Evolutionary conservation across 139 green algal genomes (phyloP), one percentile per base, ranked within the genome.

Genomic region (Chlorella vulgaris): DNA sequence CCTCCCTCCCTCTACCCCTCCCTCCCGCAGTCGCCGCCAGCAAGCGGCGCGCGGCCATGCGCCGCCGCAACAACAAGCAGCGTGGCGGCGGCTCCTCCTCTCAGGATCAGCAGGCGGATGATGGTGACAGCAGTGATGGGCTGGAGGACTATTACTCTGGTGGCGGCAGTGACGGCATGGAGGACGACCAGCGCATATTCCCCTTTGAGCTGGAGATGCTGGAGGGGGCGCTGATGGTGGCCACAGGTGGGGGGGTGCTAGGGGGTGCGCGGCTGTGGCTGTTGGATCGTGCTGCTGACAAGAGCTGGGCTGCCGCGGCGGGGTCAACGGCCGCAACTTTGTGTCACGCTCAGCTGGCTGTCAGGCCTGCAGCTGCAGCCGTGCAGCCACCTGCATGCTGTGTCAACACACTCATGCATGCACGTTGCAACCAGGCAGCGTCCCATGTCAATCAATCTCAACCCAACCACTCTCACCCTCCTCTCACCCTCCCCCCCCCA

Each of bases 121-220:
- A n/a, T n/a, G n/a, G n/a, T n/a, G n/a, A n/a, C n/a, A n/a, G n/a
- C n/a, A 31, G 53, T 26, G 62, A 66, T 40, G 24, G 22, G 21
- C 26, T 53, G 42, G 83, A 84, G 35, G 78, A 61, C 13, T 73
- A 83, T 33, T 79, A 69, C 26, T 79, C 67, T 26, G 51, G 33
- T 28, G 29, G 8, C 8, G 4, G 8, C 2, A 33, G 35, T 29
- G 13, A 40, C 29, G 29, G 50, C n/a, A 21, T 21, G 58, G 29
- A 3, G n/a, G 81, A 87, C 35, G 78, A 87, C 22, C 69, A 83
- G 31, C 42, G 53, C 43, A 74, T 83, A 28, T 85, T 88, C 1
- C 94, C 96, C n/a, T 99, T 99, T 85, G 96, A 98, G 84, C 86
- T 98, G 73, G 94, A 98, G 79, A 87, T 96, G 66, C 65, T 98